These are phyloP conservation scores for Nitzschia sp. DNA, from an alignment of 108 stramenopile species.

Conservation along the genomic window DNA sequence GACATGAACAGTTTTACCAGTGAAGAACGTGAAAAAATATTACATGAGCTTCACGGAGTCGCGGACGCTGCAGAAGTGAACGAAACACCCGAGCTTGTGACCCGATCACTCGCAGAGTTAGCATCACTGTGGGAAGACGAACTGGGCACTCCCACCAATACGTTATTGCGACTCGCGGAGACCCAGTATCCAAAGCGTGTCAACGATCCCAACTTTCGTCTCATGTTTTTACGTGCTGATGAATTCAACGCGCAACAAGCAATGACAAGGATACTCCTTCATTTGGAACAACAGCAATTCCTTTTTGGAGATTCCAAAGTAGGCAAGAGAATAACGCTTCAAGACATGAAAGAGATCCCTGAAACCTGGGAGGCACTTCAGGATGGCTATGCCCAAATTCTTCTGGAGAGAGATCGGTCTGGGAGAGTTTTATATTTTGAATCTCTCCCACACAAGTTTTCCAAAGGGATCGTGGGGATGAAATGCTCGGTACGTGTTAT, in stretches of 20 bases:
- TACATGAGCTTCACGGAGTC: conserved; percentile 23
- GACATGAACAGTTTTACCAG: conserved; percentile 2
- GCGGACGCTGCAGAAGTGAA: neutral
- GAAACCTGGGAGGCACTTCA: neutral
- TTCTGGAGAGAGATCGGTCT: neutral
- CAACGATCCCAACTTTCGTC: conserved; percentile 3
- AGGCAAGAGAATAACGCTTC: neutral
- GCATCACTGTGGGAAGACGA: neutral
- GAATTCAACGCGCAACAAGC: neutral
- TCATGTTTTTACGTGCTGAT: conserved; percentile 8
- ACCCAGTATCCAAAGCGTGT: neutral
- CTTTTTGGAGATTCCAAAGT: neutral
- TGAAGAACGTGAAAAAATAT: conserved; percentile 13
- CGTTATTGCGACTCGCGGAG: neutral
- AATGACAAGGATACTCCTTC: neutral
- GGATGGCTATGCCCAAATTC: neutral
- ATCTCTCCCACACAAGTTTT: neutral
- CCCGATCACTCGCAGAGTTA: neutral
- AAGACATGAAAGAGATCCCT: conserved; percentile 3
- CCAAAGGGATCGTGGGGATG: neutral
- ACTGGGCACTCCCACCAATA: neutral
- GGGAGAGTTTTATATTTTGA: conserved; percentile 3
- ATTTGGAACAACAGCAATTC: neutral
- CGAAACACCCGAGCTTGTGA: neutral
- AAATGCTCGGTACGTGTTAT: neutral